Evolutionary conservation across 441 rosid genomes (phyloP), one percentile per base, ranked within the genome.

Genomic region (Gossypium aridum): DNA sequence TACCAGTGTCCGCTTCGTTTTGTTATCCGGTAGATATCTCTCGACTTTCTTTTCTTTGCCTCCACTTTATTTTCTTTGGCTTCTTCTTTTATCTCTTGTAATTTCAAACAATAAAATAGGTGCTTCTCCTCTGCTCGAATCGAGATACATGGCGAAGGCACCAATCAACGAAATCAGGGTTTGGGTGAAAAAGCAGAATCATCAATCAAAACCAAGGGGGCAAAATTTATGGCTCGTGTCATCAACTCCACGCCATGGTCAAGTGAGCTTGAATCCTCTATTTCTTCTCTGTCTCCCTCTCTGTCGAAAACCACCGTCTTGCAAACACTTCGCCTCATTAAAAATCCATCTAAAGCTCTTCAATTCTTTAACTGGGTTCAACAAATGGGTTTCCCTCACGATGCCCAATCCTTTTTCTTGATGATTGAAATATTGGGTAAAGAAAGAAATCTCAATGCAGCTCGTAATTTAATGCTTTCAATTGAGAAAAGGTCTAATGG

Each of bases 401-500:
- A 73, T 28, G 69, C 80, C 2, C 92, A 85, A 7, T 84, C 95
- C 9, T 90, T 83, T 70, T 93, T 84, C 79, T 75, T 83, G 71
- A 89, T 93, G 94, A 72, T 91, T 8, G 95, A 90, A 80, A 83
- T 87, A 71, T 73, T 91, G 51, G 92, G 94, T 45, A 87, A 78
- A 60, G 75, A 83, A 28, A 85, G 97, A n/a, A 85, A 84, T 62
- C 92, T 91, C 72, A 89, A 93, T 70, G 57, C 72, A 0, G 97
- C 97, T 26, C 91, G 96, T 14, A 91, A 91, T 80, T 89, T 93
- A 67, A 64, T 91, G 57, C 84, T 87, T 71, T 91, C 96, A 1
- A 91, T 91, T 26, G 87, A 81, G 82, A 88, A 59, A 60, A 83
- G 85, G 82, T 88, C 93, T 13, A 80, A 74, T 57, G 92, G 96